These are phyloP conservation scores for Pseudoneurospora amorphoporcata DNA, from an alignment of 495 filamentous ascomycete species.

Conservation along the genomic window DNA sequence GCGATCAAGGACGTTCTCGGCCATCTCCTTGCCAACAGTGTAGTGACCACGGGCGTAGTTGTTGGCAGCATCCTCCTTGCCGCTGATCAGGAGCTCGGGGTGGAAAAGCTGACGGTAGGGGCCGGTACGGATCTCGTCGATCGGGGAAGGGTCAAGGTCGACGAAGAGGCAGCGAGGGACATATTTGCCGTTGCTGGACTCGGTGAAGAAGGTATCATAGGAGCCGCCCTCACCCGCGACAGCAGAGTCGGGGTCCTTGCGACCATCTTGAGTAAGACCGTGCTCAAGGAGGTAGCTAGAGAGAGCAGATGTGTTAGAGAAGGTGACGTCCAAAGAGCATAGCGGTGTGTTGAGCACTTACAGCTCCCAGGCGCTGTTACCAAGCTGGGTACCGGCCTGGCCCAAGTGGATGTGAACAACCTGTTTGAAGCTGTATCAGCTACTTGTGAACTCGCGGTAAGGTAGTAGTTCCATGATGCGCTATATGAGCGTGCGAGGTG, in stretches of 20 bases:
- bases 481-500: not conserved
- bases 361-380: conserved; percentile 94
- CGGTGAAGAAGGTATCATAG: conserved; percentile 86
- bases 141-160: conserved; percentile 80
- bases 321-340: not conserved
- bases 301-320: conserved; percentile 6
- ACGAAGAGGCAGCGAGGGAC: conserved; percentile 85
- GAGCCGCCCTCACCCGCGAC: conserved; percentile 57
- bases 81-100: conserved; percentile 77
- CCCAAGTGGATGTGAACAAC: conserved; percentile 85
- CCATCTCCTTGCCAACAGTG: conserved; percentile 85
- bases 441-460: not conserved
- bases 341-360: conserved; percentile 46
- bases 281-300: conserved; percentile 83
- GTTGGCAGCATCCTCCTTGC: conserved; percentile 91
- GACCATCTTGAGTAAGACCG: conserved; percentile 70
- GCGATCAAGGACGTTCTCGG: conserved; percentile 72
- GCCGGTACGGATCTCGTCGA: conserved; percentile 85
- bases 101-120: conserved; percentile 79
- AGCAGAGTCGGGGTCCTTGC: conserved; percentile 51
- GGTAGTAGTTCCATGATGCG: not conserved
- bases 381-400: conserved; percentile 88
- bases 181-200: conserved; percentile 78
- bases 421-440: conserved; percentile 31
- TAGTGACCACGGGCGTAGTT: conserved; percentile 95